phyloP scores from a whole-genome alignment of 2,329 filamentous ascomycete genomes.

The Clonostachys chloroleuca region DNA sequence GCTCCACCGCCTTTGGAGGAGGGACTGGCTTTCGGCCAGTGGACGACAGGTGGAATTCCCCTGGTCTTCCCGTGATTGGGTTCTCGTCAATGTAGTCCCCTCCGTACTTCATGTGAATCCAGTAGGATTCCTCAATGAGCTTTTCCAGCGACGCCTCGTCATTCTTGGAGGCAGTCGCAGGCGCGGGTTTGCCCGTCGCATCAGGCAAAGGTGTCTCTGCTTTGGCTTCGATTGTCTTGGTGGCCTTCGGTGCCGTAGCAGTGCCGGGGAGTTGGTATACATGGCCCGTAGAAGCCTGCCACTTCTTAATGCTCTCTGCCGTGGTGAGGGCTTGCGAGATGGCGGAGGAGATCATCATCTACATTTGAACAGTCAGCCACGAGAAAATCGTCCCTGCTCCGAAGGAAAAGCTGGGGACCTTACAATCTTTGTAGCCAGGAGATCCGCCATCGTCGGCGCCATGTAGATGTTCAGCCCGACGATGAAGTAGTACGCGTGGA shows the following conservation, averaged over 20 bases:
- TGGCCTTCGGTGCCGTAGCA: slow-evolving; percentile 13
- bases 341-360: slow-evolving; percentile 51
- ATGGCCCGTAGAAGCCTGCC: slow-evolving; percentile 50
- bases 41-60: slow-evolving; percentile 60
- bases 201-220: slow-evolving; percentile 44
- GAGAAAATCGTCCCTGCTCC: background rate
- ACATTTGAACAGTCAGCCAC: background rate
- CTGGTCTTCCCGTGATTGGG: slow-evolving; percentile 61
- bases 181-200: slow-evolving; percentile 4
- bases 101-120: slow-evolving; percentile 53
- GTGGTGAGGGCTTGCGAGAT: slow-evolving; percentile 48
- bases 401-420: slow-evolving; percentile 7
- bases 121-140: slow-evolving; percentile 53
- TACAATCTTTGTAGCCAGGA: slow-evolving; percentile 56
- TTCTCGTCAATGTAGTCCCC: slow-evolving; percentile 66
- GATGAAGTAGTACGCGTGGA: slow-evolving; percentile 60
- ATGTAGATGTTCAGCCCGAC: slow-evolving; percentile 64
- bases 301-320: slow-evolving; percentile 44
- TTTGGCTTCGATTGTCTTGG: slow-evolving; percentile 32
- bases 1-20: slow-evolving; percentile 20
- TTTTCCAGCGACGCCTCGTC: slow-evolving; percentile 36
- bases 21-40: slow-evolving; percentile 47
- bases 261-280: slow-evolving; percentile 36
- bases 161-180: slow-evolving; percentile 19
- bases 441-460: slow-evolving; percentile 57